Evolutionary conservation across 2,329 filamentous ascomycete species (phyloP), one percentile per base, ranked within the genome.

Genomic region (Xylariaceae sp.): DNA sequence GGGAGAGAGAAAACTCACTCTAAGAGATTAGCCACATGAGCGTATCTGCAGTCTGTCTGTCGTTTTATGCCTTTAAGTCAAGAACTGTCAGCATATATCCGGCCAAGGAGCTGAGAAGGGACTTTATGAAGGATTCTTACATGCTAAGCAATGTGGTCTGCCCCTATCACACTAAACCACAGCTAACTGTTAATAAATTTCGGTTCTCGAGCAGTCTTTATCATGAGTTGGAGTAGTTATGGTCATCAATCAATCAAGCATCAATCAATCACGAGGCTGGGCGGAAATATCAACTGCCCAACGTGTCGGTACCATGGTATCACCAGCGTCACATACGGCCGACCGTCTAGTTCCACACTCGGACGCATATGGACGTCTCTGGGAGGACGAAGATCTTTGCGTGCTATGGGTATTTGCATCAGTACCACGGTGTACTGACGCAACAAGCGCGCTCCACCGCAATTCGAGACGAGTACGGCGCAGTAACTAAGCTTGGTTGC

Each of bases 1-100:
- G 48, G 37, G 49, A 35, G 11, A 49, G 53, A 47, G 23, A 51
- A 51, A 18, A 77, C 84, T 73, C 76, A 89, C 86, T 90, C 88
- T 49, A 92, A 82, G 45, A 92, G 76, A 70, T 91, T 90, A 51
- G 89, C 89, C 35, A 91, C 86, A 53, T 85, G 83, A 0, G 88
- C 89, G 75, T 92, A 92, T 73, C 81, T 82, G 74, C 89, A 93
- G 65, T 84, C 80, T 0, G 88, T 89, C 71, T 91, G 88, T 50
- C 89, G 80, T 74, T 92, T 92, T 68, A 90, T 86, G 72, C 88
- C 88, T 80, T 30, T 73, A 72, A 34, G 51, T 77, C 66, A 67
- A 70, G 74, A 45, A 51, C n/a, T 48, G 55, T 66, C 49, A 64
- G 51, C 49, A 58, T 53, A 44, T 49, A 51, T 60, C 51, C 30